phyloP scores from a whole-genome alignment of 768 basidiomycete genomes.

The Podaxis sp. region DNA sequence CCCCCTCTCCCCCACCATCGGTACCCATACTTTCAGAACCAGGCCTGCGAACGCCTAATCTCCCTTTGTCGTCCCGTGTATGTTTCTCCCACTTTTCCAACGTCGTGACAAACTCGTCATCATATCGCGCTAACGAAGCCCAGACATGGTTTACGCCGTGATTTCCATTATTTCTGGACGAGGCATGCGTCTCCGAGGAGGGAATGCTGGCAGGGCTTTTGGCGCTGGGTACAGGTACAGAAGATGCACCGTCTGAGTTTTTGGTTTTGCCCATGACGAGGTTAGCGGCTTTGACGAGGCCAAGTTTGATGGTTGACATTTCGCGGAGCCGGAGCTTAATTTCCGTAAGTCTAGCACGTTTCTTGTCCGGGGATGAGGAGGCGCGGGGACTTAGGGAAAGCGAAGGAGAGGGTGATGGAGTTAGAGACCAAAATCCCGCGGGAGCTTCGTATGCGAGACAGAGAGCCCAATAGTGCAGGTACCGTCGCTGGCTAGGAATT shows the following conservation, averaged over 20 bases:
- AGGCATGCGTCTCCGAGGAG: conserved; percentile 12
- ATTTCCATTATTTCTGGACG: conserved; percentile 16
- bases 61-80: conserved; percentile 41
- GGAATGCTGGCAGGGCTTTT: background rate
- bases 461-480: conserved; percentile 76
- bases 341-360: conserved; percentile 56
- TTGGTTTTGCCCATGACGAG: conserved; percentile 45
- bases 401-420: conserved; percentile 15
- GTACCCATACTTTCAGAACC: conserved; percentile 28
- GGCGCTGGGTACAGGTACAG: background rate
- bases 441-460: conserved; percentile 58
- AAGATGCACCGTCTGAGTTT: background rate
- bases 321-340: conserved; percentile 63
- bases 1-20: conserved; percentile 27
- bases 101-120: conserved; percentile 62
- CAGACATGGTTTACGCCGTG: conserved; percentile 46
- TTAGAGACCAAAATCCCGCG: conserved; percentile 42
- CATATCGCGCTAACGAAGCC: conserved; percentile 80
- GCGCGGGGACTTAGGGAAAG: too few species aligned
- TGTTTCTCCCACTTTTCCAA: conserved; percentile 62
- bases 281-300: conserved; percentile 57
- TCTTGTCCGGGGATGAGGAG: conserved; percentile 5
- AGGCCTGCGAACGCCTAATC: conserved; percentile 26
- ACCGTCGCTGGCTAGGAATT: conserved; percentile 80
- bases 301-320: conserved; percentile 45